phyloP scores from a whole-genome alignment of 495 filamentous ascomycete genomes.

The Aspergillus affinis region DNA sequence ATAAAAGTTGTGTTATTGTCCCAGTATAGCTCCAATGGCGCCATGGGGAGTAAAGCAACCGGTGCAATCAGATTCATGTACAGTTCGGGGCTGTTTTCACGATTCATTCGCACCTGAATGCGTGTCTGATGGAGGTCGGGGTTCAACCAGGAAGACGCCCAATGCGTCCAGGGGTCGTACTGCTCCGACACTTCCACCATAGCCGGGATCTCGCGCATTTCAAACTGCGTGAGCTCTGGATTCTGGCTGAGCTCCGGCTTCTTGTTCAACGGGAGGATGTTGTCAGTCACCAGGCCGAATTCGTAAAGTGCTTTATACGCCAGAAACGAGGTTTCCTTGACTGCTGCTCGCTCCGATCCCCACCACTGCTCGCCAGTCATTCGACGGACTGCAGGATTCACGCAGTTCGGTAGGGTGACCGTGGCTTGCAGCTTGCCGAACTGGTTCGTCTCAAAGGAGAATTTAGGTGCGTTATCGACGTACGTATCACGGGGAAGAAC shows the following conservation, averaged over 20 bases:
- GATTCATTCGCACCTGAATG: conserved; percentile 26
- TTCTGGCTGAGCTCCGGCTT: conserved; percentile 30
- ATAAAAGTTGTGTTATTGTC: conserved; percentile 40
- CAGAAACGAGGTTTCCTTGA: conserved; percentile 80
- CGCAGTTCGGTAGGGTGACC: conserved; percentile 70
- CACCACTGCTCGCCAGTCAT: conserved; percentile 55
- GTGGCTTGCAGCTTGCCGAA: conserved; percentile 22
- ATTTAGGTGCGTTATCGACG: conserved; percentile 50
- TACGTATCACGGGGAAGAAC: conserved; percentile 58
- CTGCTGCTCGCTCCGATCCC: conserved; percentile 72
- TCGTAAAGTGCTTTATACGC: conserved; percentile 71
- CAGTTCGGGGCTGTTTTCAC: conserved; percentile 31
- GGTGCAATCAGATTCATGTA: conserved; percentile 51
- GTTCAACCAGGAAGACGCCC: conserved; percentile 56
- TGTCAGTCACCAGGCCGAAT: conserved; percentile 72
- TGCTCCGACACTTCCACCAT: conserved; percentile 53
- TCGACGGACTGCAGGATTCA: conserved; percentile 62
- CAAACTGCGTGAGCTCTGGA: conserved; percentile 19
- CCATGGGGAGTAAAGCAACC: conserved; percentile 36
- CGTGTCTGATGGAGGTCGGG: conserved; percentile 33
- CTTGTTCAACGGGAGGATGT: conserved; percentile 63
- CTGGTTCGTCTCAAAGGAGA: conserved; percentile 36
- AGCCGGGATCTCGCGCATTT: conserved; percentile 18
- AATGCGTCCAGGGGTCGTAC: conserved; percentile 64
- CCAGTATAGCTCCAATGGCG: conserved; percentile 51